Percentiles rank a stretch among this genome's conserved stretches.
These are phyloP conservation scores for Emergomyces orientalis DNA, from an alignment of 2,329 filamentous ascomycete species.

Conservation along the genomic window DNA sequence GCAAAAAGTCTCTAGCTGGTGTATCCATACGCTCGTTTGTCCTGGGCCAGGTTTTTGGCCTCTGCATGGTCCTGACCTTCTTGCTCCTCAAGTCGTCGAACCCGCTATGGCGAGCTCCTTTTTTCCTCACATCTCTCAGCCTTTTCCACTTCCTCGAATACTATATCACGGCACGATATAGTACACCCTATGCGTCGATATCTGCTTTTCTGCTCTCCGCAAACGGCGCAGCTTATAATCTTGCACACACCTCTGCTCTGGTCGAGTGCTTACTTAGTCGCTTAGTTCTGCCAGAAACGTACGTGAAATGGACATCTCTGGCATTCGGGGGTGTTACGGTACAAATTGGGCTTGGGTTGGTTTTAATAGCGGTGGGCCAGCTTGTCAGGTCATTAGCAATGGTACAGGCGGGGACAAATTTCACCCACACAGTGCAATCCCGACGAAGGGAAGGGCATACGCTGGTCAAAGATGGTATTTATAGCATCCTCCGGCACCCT, in stretches of 20 bases:
- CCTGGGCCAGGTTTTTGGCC: constrained; percentile 35
- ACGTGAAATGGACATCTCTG: constrained; percentile 37
- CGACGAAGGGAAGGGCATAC: constrained; percentile 60
- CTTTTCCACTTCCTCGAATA: constrained; percentile 96
- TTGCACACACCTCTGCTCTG: constrained; percentile 68
- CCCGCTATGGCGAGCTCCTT: constrained; percentile 49
- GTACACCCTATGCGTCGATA: constrained; percentile 62
- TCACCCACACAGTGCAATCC: constrained; percentile 78
- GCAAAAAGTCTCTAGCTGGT: constrained; percentile 35
- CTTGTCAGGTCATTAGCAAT: constrained; percentile 70
- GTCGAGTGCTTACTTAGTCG: constrained; percentile 53
- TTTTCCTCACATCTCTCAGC: constrained; percentile 51
- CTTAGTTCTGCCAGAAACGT: constrained; percentile 30
- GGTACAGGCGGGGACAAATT: constrained; percentile 78
- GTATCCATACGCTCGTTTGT: constrained; percentile 39
- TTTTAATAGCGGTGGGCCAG: constrained; percentile 62
- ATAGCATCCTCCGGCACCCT: constrained; percentile 68
- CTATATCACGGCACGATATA: constrained; percentile 77
- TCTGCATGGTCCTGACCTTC: constrained; percentile 24
- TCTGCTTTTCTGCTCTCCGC: constrained; percentile 72
- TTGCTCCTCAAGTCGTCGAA: constrained; percentile 23
- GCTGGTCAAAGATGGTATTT: constrained; percentile 77
- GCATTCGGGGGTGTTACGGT: constrained; percentile 28
- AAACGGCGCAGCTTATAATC: constrained; percentile 76
- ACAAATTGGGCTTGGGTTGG: constrained; percentile 48